Conservation (phyloP, 2,329 filamentous ascomycete species). For the Plectosphaerella plurivora region DNA sequence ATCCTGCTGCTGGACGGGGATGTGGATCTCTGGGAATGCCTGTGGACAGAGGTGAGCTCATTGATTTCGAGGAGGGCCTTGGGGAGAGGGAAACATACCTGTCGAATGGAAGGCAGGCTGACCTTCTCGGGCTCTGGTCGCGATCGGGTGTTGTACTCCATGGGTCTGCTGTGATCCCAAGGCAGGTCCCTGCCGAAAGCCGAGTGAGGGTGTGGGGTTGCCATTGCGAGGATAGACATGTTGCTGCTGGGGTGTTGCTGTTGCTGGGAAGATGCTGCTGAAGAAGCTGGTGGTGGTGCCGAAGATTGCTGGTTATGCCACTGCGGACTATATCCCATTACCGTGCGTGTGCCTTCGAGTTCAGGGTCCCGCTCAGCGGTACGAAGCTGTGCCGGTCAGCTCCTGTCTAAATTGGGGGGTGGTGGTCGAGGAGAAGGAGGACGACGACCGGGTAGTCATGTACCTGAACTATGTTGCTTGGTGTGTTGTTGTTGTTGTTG, state of each 20-base stretch:
- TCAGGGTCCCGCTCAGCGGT: conserved; percentile 15
- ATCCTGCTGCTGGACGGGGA: conserved; percentile 27
- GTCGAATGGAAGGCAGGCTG: conserved; percentile 47
- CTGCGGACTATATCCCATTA: conserved; percentile 37
- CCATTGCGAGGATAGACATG: conserved; percentile 48
- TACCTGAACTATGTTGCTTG: neutral
- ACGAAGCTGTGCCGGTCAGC: conserved; percentile 3
- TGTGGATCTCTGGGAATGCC: conserved; percentile 42
- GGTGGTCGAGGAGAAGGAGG: conserved; percentile 1
- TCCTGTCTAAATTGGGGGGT: neutral
- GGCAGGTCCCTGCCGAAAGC: conserved; percentile 33
- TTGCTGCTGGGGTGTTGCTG: conserved; percentile 20
- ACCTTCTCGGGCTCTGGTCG: conserved; percentile 34
- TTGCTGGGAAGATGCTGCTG: too few species aligned
- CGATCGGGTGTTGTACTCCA: conserved; percentile 28
- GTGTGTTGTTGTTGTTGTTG: conserved; percentile 5
- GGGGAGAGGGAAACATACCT: conserved; percentile 31
- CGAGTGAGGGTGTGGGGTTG: conserved; percentile 34
- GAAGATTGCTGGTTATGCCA: conserved; percentile 21
- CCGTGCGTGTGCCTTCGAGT: conserved; percentile 13
- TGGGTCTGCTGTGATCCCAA: conserved; percentile 31
- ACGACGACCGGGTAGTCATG: neutral
- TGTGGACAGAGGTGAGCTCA: conserved; percentile 16
- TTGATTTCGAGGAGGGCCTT: neutral
- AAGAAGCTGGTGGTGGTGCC: too few species aligned